A percentile compares a stretch with the other conserved stretches of the same genome.
Evolutionary conservation across 1,139 yeast species (phyloP).

Genomic region (Tardiomyces depauwii): DNA sequence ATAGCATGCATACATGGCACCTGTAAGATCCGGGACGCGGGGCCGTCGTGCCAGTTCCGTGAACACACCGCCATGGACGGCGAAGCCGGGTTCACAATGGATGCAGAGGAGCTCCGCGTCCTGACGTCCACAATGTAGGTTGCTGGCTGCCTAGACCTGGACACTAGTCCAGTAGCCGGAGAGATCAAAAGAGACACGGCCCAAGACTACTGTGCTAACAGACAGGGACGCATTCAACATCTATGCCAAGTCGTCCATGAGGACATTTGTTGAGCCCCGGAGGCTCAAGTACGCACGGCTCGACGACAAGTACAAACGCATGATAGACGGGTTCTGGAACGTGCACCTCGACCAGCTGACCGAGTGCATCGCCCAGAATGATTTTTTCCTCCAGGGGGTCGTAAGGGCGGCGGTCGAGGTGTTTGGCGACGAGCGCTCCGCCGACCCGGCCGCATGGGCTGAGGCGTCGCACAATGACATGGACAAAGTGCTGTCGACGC

Average conservation of each 20-base stretch:
- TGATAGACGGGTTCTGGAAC: slow-evolving; percentile 9
- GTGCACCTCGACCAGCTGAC: slow-evolving; percentile 35
- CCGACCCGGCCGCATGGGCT: background rate
- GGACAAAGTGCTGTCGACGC: slow-evolving; percentile 43
- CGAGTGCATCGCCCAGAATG: slow-evolving; percentile 39
- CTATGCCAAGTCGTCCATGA: slow-evolving; percentile 14
- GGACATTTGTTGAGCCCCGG: slow-evolving; percentile 16
- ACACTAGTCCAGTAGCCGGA: no score
- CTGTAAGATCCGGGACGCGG: no score
- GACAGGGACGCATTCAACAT: slow-evolving; percentile 14
- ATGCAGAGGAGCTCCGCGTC: slow-evolving; percentile 15
- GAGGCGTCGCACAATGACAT: background rate
- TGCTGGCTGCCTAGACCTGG: background rate
- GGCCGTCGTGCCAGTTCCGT: no score
- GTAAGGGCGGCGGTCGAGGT: background rate
- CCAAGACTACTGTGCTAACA: no score
- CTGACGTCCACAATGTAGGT: slow-evolving; percentile 17
- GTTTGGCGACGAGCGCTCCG: background rate
- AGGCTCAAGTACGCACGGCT: slow-evolving; percentile 12
- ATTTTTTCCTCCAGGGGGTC: slow-evolving; percentile 25
- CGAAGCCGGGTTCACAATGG: slow-evolving; percentile 24
- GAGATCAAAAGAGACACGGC: no score
- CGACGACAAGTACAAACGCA: slow-evolving; percentile 7
- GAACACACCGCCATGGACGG: slow-evolving; percentile 1
- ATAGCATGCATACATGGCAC: no score